A percentile compares a stretch with the other conserved stretches of the same genome.
These are phyloP conservation scores for Ceratocystis albifundus DNA, from an alignment of 2,329 filamentous ascomycete species.

Conservation along the genomic window DNA sequence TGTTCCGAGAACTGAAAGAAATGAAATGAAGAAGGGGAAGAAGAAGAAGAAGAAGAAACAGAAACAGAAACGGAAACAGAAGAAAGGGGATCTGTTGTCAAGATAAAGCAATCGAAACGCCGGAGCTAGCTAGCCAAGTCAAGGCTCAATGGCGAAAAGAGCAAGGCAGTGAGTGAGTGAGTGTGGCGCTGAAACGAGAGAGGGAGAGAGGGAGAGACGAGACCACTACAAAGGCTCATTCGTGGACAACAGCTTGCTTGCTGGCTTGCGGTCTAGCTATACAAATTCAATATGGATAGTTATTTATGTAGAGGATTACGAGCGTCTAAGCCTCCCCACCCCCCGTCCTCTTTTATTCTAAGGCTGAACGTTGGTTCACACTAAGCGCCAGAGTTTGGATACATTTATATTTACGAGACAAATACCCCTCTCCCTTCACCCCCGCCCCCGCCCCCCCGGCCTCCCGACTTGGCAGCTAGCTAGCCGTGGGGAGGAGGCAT, in stretches of 20 bases:
- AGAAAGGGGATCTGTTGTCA: not conserved
- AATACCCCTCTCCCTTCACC: not conserved
- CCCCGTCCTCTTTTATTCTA: not conserved
- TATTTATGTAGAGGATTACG: not conserved
- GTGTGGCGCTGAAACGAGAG: not conserved
- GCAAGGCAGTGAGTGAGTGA: not conserved
- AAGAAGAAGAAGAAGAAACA: not conserved
- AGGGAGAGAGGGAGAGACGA: too few species aligned
- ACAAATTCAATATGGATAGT: not conserved
- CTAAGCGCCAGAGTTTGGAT: not conserved
- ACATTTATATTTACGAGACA: not conserved
- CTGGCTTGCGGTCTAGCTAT: too few species aligned
- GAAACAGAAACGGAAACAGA: too few species aligned
- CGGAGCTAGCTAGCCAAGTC: too few species aligned
- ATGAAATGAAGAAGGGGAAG: not conserved
- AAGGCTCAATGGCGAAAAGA: too few species aligned
- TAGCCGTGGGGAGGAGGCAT: not conserved
- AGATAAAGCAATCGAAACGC: too few species aligned
- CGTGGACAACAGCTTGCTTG: too few species aligned
- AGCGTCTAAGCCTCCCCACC: constrained; percentile 2
- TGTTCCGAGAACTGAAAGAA: not conserved
- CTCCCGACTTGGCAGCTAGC: not conserved
- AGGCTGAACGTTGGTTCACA: not conserved
- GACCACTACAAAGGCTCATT: not conserved
- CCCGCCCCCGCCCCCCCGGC: not conserved